phyloP scores from a whole-genome alignment of 140 eudicot genomes.

The Ambrosia hybrid region DNA sequence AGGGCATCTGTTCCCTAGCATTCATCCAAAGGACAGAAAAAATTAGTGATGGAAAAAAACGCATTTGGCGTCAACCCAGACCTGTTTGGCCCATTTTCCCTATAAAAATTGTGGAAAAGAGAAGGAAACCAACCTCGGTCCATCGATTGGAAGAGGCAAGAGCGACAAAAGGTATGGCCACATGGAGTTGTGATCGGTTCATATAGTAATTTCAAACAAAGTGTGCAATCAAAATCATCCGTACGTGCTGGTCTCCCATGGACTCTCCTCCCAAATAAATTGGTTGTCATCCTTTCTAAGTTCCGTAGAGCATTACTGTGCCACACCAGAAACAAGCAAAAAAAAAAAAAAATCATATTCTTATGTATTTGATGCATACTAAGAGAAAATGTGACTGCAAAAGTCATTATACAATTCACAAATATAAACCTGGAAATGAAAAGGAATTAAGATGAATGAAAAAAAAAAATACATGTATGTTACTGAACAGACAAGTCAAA shows the following conservation, averaged over 20 bases:
- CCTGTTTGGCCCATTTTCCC: background rate
- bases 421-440: background rate
- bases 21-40: slow-evolving; percentile 22
- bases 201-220: slow-evolving; percentile 79
- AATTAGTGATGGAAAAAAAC: background rate
- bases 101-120: background rate
- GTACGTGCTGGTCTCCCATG: slow-evolving; percentile 57
- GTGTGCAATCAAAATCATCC: slow-evolving; percentile 92
- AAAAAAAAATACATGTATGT: slow-evolving; percentile 1
- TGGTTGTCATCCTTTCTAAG: slow-evolving; percentile 47
- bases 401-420: background rate
- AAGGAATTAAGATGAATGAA: background rate
- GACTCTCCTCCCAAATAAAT: slow-evolving; percentile 46
- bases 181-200: slow-evolving; percentile 97
- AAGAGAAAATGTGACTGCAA: slow-evolving; percentile 10
- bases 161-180: slow-evolving; percentile 94
- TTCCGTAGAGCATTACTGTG: slow-evolving; percentile 62
- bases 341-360: background rate
- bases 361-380: slow-evolving; percentile 2
- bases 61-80: background rate
- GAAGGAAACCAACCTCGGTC: slow-evolving; percentile 62
- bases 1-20: slow-evolving; percentile 90
- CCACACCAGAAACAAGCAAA: slow-evolving; percentile 13
- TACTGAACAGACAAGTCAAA: background rate
- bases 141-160: slow-evolving; percentile 97